Evolutionary conservation across 331 rosid genomes (phyloP), one percentile per base, ranked within the genome.

Genomic region (Pyrus hybrid): DNA sequence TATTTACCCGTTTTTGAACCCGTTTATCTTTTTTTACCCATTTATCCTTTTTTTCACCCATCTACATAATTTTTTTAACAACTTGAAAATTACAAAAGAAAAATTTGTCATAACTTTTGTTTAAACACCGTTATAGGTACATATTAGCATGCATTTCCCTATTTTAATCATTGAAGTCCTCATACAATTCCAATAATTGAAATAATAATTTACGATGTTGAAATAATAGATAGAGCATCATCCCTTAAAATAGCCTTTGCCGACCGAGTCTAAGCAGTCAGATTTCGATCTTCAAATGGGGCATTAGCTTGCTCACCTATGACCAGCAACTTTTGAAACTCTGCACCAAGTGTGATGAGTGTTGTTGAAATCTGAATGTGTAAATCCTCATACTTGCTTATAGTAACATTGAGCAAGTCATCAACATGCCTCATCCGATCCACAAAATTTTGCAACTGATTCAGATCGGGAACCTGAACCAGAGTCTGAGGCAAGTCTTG

Each of bases 401-500:
- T 88, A 66, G 87, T 80, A 74, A 93, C 87, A 68, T 88, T 83
- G 37, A 90, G 85, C 62, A 85, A 74, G 49, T 93, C 97, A 1
- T 96, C 96, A 11, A 90, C 89, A 62, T 76, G 74, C 89, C 87
- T 93, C 97, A 93, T 84, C 79, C 96, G 82, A 81, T 93, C 96
- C 71, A 93, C 96, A 76, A 88, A 85, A 85, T 85, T 93, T 71
- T 90, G 89, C 81, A 93, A 60, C 77, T 90, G 96, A 77, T 79
- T 89, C 85, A 88, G 72, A 79, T 88, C 94, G n/a, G 92, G 92
- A 61, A 88, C 89, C 88, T 93, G 97, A 70, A 93, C 88, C 57
- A 93, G 90, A 16, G 94, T 93, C 78, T 45, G 97, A 79, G 96
- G 97, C 73, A 90, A 71, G 75, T 90, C 96, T 33, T 93, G 98